Percentiles rank a stretch among this genome's conserved stretches.
These are phyloP conservation scores for Entomortierella lignicola DNA, from an alignment of 192 early-diverging fungal species.

Conservation along the genomic window DNA sequence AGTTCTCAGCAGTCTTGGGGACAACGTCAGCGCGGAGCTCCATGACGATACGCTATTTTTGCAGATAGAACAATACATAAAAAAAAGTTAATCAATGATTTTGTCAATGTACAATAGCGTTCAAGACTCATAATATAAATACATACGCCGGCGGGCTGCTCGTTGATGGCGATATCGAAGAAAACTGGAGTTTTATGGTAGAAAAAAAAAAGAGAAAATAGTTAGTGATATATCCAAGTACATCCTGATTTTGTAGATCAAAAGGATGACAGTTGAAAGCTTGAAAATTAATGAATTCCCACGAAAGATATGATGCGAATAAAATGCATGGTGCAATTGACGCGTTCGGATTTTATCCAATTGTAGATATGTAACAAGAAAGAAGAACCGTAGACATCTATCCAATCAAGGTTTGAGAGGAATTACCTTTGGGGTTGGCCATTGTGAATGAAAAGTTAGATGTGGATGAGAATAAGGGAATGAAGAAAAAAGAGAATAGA, in stretches of 20 bases:
- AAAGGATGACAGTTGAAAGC: too few relatives aligned
- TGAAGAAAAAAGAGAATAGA: constrained; percentile 8
- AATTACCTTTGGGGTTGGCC: constrained; percentile 49
- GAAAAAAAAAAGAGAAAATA: neutral
- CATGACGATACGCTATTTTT: constrained; percentile 65
- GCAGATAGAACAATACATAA: neutral
- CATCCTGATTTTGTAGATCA: too few relatives aligned
- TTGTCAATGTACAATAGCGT: neutral
- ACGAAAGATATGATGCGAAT: neutral
- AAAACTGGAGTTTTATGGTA: constrained; percentile 54
- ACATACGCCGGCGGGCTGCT: constrained; percentile 60
- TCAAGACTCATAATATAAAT: neutral
- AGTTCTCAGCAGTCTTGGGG: constrained; percentile 95
- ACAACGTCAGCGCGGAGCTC: constrained; percentile 75
- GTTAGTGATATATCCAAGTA: too few relatives aligned
- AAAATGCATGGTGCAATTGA: neutral
- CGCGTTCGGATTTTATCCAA: neutral
- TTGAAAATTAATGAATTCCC: neutral
- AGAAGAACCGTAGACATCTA: neutral
- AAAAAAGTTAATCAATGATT: neutral
- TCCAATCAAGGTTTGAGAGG: neutral
- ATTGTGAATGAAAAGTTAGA: constrained; percentile 28
- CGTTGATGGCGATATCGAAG: constrained; percentile 75
- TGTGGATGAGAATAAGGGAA: constrained; percentile 14
- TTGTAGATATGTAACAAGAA: neutral